A percentile compares a stretch with the other conserved stretches of the same genome.
Evolutionary conservation across 768 basidiomycete genomes (phyloP).

Genomic region (Collybiopsis confluens): DNA sequence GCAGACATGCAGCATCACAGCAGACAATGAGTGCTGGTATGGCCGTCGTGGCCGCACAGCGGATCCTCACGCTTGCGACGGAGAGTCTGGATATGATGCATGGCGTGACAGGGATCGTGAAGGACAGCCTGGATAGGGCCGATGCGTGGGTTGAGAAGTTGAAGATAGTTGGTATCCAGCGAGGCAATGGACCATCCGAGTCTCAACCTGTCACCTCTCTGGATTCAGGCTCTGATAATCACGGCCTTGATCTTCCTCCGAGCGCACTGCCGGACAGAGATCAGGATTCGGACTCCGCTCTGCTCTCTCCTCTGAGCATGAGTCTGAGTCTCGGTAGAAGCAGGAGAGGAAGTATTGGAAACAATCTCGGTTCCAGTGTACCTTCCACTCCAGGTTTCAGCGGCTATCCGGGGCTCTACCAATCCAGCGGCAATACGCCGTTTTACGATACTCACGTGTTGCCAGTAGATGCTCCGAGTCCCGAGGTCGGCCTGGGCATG

Average conservation of each 20-base stretch:
- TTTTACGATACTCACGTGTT: neutral
- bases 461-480: neutral
- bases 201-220: neutral
- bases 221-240: neutral
- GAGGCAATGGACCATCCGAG: conserved; percentile 22
- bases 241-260: neutral
- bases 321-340: neutral
- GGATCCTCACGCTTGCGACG: conserved; percentile 78
- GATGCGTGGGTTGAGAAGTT: conserved; percentile 89
- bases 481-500: conserved; percentile 2
- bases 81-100: conserved; percentile 94
- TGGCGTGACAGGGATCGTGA: conserved; percentile 82
- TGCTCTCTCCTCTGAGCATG: neutral
- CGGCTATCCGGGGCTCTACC: neutral
- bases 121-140: conserved; percentile 82
- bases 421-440: neutral
- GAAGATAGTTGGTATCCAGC: conserved; percentile 71
- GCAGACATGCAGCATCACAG: conserved; percentile 17
- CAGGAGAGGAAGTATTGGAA: neutral
- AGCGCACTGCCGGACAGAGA: neutral
- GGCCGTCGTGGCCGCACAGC: conserved; percentile 72
- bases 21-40: conserved; percentile 34
- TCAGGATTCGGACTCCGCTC: neutral
- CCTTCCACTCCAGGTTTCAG: neutral
- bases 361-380: neutral